phyloP scores from a whole-genome alignment of 1,284 basidiomycete species.

The Anthracocystis walkeri region DNA sequence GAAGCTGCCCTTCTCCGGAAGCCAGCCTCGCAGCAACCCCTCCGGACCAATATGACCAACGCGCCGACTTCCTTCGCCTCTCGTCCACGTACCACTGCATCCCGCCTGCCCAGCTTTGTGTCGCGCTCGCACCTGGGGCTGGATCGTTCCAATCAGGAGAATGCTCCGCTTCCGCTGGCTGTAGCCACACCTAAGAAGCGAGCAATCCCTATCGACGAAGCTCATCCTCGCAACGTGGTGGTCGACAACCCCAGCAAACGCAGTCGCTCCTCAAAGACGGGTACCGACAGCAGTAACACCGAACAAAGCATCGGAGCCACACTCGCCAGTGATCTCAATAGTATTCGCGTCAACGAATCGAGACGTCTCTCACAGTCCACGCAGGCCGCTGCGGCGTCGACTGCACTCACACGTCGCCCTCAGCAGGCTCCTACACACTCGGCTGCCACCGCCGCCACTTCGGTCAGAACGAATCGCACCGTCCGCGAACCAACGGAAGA shows the following conservation, averaged over 20 bases:
- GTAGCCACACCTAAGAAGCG: slow-evolving; percentile 65
- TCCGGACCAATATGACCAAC: slow-evolving; percentile 5
- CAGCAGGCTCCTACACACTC: slow-evolving; percentile 10
- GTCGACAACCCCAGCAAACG: slow-evolving; percentile 54
- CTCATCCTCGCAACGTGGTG: slow-evolving; percentile 60
- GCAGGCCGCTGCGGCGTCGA: slow-evolving; percentile 9
- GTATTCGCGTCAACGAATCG: slow-evolving; percentile 41
- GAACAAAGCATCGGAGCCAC: slow-evolving; percentile 44
- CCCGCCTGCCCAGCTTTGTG: slow-evolving; percentile 41
- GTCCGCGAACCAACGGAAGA: slow-evolving; percentile 56
- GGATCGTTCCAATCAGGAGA: slow-evolving; percentile 47
- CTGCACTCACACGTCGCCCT: slow-evolving; percentile 19
- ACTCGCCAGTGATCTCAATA: slow-evolving; percentile 46
- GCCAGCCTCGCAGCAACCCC: slow-evolving; percentile 20
- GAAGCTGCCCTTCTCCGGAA: slow-evolving; percentile 34
- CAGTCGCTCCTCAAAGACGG: slow-evolving; percentile 55
- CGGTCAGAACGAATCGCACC: slow-evolving; percentile 60
- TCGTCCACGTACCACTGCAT: slow-evolving; percentile 34
- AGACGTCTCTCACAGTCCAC: slow-evolving; percentile 21
- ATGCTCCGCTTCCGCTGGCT: slow-evolving; percentile 16
- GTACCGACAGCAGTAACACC: slow-evolving; percentile 47
- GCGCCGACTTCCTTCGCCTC: slow-evolving; percentile 4
- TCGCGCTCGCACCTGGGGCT: slow-evolving; percentile 48
- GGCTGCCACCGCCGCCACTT: slow-evolving; percentile 16
- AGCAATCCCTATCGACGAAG: slow-evolving; percentile 62